Percentiles rank a stretch among this genome's conserved stretches.
phyloP scores from a whole-genome alignment of 805 yeast genomes.

The Schwanniomyces pseudopolymorphus region DNA sequence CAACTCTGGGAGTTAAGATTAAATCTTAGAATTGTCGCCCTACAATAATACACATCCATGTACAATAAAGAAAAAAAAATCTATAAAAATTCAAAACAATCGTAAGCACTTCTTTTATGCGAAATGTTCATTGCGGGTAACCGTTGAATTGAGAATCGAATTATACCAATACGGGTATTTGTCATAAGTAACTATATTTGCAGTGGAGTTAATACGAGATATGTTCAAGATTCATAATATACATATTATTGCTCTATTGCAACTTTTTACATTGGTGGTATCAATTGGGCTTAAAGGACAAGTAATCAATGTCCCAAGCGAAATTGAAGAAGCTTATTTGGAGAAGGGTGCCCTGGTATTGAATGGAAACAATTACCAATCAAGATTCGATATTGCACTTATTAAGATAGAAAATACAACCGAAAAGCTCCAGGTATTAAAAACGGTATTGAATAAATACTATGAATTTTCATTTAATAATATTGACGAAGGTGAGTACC shows the following conservation, averaged over 20 bases:
- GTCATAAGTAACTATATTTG: neutral
- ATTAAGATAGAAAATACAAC: conserved; percentile 4
- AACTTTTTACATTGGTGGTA: neutral
- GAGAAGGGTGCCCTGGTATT: conserved; percentile 16
- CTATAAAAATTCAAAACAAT: neutral
- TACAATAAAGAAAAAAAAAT: conserved; percentile 35
- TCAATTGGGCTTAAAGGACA: conserved; percentile 21
- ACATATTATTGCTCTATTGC: neutral
- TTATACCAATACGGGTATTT: neutral
- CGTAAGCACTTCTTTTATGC: neutral
- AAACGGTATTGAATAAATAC: conserved; percentile 21
- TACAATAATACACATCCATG: conserved; percentile 52
- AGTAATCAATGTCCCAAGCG: conserved; percentile 27
- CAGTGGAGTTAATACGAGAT: neutral
- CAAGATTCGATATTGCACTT: conserved; percentile 28
- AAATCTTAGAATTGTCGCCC: conserved; percentile 35
- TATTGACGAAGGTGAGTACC: conserved; percentile 31
- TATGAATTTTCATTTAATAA: conserved; percentile 24
- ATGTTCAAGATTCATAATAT: neutral
- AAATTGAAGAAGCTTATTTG: conserved; percentile 12
- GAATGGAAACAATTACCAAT: conserved; percentile 36
- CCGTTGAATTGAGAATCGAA: neutral
- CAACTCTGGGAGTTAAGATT: conserved; percentile 30
- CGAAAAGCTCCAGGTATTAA: neutral
- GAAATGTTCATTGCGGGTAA: conserved; percentile 5